Conservation (phyloP, 1,139 yeast species). For the Hyphopichia wangnamkhiaoensis region DNA sequence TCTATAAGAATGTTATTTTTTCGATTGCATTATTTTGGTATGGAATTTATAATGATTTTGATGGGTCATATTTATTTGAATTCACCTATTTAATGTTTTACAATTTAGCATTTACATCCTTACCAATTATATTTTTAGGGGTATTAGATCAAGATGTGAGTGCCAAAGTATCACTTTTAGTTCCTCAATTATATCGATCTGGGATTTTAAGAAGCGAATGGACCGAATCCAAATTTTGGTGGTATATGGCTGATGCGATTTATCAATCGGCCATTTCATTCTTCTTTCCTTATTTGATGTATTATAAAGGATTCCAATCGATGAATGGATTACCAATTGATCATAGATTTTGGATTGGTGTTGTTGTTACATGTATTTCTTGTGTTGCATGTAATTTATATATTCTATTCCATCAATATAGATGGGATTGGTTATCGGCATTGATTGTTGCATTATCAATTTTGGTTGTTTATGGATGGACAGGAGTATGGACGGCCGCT, state of each 20-base stretch:
- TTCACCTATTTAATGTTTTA: conserved; percentile 90
- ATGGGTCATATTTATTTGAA: conserved; percentile 89
- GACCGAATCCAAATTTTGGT: conserved; percentile 76
- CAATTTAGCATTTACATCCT: conserved; percentile 91
- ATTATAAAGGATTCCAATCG: conserved; percentile 56
- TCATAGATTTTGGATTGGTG: conserved; percentile 87
- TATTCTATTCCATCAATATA: conserved; percentile 76
- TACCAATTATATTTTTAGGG: conserved; percentile 90
- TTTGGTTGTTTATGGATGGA: conserved; percentile 77
- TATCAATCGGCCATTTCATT: conserved; percentile 85
- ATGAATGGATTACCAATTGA: conserved; percentile 67
- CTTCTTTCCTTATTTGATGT: conserved; percentile 80
- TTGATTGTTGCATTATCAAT: conserved; percentile 65
- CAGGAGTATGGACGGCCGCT: conserved; percentile 79
- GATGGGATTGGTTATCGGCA: conserved; percentile 92
- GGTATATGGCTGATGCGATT: conserved; percentile 83
- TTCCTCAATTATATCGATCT: conserved; percentile 85
- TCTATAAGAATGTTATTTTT: conserved; percentile 89
- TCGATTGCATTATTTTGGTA: conserved; percentile 91
- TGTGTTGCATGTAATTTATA: conserved; percentile 79
- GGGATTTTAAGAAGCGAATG: conserved; percentile 87
- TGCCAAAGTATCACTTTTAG: conserved; percentile 75
- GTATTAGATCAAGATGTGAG: conserved; percentile 91
- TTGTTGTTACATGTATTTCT: conserved; percentile 75
- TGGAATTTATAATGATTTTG: conserved; percentile 81